Percentiles rank a stretch among this genome's conserved stretches.
These are phyloP conservation scores for Kwoniella sp. DNA, from an alignment of 768 basidiomycete genomes.

Conservation along the genomic window DNA sequence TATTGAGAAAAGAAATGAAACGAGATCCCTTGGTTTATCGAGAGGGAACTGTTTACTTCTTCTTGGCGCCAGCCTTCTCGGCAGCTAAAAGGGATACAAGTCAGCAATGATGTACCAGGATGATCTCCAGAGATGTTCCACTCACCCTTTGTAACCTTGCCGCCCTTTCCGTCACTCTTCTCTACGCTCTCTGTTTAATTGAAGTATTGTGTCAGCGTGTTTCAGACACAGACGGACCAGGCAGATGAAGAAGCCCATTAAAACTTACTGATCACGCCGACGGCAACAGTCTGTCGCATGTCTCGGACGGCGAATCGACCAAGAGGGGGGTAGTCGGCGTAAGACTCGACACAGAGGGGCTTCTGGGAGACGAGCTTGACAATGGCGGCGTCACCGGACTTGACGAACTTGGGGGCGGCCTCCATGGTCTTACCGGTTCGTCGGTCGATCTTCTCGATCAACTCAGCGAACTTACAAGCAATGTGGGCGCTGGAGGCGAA, in stretches of 20 bases:
- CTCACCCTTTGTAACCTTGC: conserved; percentile 65
- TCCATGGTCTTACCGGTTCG: conserved; percentile 87
- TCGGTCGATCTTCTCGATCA: conserved; percentile 93
- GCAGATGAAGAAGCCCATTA: conserved; percentile 65
- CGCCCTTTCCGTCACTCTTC: conserved; percentile 72
- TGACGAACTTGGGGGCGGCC: conserved; percentile 90
- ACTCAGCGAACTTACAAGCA: conserved; percentile 98
- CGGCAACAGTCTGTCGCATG: conserved; percentile 99
- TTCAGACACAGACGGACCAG: not conserved
- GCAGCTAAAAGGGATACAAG: too few relatives aligned
- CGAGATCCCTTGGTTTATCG: not conserved
- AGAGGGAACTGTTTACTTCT: conserved; percentile 32
- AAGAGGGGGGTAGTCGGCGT: conserved; percentile 97
- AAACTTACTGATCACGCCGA: conserved; percentile 97
- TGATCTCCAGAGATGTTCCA: too few relatives aligned
- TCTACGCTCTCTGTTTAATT: not conserved
- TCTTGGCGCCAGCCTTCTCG: conserved; percentile 27
- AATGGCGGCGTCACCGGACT: conserved; percentile 97
- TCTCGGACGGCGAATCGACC: conserved; percentile 97
- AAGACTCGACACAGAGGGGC: conserved; percentile 85
- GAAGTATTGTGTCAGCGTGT: conserved; percentile 4
- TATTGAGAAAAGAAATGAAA: conserved; percentile 12
- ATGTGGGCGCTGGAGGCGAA: conserved; percentile 73
- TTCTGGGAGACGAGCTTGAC: conserved; percentile 95
- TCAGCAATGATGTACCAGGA: too few relatives aligned